Percentiles rank a stretch among this genome's conserved stretches.
Evolutionary conservation across 2,329 filamentous ascomycete genomes (phyloP).

Genomic region (Nigrospora sphaerica): DNA sequence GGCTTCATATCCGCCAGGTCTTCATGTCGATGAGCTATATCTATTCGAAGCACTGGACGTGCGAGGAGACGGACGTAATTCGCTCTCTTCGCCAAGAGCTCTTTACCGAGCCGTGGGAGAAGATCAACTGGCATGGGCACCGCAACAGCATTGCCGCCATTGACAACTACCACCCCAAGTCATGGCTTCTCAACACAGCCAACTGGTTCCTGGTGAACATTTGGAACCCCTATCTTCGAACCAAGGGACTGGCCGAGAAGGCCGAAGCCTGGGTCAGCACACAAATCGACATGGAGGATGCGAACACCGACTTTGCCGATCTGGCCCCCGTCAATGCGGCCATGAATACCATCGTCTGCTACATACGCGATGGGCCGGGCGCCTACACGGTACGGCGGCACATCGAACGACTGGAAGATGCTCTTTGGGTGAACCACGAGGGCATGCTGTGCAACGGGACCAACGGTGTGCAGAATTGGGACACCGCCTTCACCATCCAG

Average conservation of each 20-base stretch:
- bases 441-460: conserved; percentile 95
- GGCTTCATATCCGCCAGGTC: conserved; percentile 98
- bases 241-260: conserved; percentile 54
- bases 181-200: conserved; percentile 68
- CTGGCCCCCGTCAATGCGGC: conserved; percentile 85
- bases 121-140: conserved; percentile 69
- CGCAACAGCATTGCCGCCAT: conserved; percentile 72
- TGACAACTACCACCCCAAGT: conserved; percentile 93
- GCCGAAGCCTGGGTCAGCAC: conserved; percentile 79
- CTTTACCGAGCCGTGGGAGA: conserved; percentile 69
- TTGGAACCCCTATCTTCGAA: conserved; percentile 72
- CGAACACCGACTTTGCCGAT: conserved; percentile 81
- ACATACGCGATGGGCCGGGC: conserved; percentile 74
- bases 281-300: conserved; percentile 83
- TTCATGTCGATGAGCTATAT: conserved; percentile 88
- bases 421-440: conserved; percentile 84
- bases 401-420: conserved; percentile 75
- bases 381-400: conserved; percentile 67
- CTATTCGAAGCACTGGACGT: conserved; percentile 76
- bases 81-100: conserved; percentile 71
- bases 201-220: conserved; percentile 76
- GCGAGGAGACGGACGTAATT: conserved; percentile 68
- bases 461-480: conserved; percentile 97
- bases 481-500: conserved; percentile 86
- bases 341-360: conserved; percentile 85